phyloP scores from a whole-genome alignment of 306 rosid species.

The Lathyrus tuberosus region DNA sequence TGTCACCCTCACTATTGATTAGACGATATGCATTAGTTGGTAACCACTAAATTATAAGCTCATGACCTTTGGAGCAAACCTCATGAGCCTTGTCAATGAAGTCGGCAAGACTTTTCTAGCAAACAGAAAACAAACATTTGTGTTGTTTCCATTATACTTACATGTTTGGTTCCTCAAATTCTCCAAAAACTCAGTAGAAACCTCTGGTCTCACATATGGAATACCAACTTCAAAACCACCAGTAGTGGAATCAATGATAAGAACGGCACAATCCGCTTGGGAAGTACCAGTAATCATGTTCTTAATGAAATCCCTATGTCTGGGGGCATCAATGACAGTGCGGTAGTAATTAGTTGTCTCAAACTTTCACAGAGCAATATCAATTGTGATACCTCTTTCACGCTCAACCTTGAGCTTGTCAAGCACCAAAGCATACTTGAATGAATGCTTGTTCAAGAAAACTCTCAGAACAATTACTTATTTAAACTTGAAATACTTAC shows the following conservation, averaged over 20 bases:
- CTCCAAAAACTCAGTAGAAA: slow-evolving; percentile 51
- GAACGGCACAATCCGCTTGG: too few species aligned
- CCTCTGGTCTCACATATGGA: slow-evolving; percentile 48
- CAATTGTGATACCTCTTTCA: too few species aligned
- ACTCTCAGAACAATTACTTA: not conserved
- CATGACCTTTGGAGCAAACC: slow-evolving; percentile 60
- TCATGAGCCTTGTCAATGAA: slow-evolving; percentile 53
- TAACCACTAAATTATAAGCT: slow-evolving; percentile 29
- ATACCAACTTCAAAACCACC: too few species aligned
- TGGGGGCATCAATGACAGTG: too few species aligned
- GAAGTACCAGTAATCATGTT: too few species aligned
- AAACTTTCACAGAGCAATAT: too few species aligned
- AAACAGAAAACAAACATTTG: slow-evolving; percentile 59
- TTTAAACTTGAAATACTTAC: slow-evolving; percentile 38
- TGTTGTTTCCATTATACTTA: slow-evolving; percentile 43
- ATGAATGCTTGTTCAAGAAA: too few species aligned
- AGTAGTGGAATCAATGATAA: too few species aligned
- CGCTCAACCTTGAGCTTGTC: too few species aligned
- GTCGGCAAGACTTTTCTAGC: slow-evolving; percentile 68
- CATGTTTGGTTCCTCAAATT: slow-evolving; percentile 60
- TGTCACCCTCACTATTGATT: slow-evolving; percentile 90
- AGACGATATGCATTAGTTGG: slow-evolving; percentile 67
- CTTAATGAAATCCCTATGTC: too few species aligned
- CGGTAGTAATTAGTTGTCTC: too few species aligned
- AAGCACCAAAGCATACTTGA: too few species aligned